phyloP scores from a whole-genome alignment of 495 filamentous ascomycete species.

The Podospora appendiculata region DNA sequence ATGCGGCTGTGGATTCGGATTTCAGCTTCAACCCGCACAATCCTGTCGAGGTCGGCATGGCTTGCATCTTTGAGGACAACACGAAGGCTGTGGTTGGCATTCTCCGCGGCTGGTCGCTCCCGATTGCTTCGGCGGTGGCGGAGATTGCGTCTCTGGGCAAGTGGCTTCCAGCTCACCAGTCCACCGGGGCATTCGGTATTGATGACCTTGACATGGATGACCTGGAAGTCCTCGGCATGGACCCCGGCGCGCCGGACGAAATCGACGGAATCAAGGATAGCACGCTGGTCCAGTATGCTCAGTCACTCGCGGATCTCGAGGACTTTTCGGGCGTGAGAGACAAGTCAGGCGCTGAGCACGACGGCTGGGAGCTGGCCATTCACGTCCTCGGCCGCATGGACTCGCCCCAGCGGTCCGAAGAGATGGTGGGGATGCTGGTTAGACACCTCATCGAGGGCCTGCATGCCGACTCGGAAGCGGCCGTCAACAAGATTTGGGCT shows the following conservation, averaged over 20 bases:
- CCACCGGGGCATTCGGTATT: conserved; percentile 18
- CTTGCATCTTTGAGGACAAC: conserved; percentile 70
- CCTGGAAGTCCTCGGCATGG: conserved; percentile 45
- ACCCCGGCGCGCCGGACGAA: conserved; percentile 34
- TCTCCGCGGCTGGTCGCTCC: conserved; percentile 68
- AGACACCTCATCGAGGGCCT: conserved; percentile 55
- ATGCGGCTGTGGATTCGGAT: conserved; percentile 33
- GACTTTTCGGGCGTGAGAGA: conserved; percentile 23
- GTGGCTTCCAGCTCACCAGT: conserved; percentile 58
- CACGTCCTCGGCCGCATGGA: conserved; percentile 68
- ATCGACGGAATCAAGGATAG: conserved; percentile 56
- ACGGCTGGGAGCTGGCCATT: conserved; percentile 84
- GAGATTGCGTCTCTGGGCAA: conserved; percentile 68
- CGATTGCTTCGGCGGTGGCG: conserved; percentile 64
- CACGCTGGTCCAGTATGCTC: conserved; percentile 66
- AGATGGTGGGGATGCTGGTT: conserved; percentile 48
- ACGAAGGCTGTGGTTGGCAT: conserved; percentile 65
- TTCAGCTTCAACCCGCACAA: conserved; percentile 67
- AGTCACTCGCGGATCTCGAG: conserved; percentile 40
- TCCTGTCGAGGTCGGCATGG: conserved; percentile 68
- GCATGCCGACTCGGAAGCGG: conserved; percentile 52
- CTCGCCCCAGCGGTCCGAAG: conserved; percentile 53
- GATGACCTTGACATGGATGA: conserved; percentile 46
- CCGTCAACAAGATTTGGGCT: conserved; percentile 67
- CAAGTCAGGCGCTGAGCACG: conserved; percentile 32